Base-by-base conservation (phyloP, 306 rosid genomes). In the Canavalia gladiata region DNA sequence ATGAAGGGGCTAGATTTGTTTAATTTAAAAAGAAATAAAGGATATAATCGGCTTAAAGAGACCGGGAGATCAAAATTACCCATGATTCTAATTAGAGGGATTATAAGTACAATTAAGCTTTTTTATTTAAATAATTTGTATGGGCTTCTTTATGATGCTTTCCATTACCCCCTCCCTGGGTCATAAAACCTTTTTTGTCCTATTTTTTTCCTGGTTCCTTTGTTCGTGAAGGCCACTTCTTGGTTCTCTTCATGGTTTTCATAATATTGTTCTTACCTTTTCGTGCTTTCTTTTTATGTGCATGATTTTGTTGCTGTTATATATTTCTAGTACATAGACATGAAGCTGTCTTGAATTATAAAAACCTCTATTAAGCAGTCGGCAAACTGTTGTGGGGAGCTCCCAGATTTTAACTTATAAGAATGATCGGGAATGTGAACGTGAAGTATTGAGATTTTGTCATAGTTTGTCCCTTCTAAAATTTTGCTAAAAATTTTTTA, bases 361-460 rank as follows among this genome's bases (percentile, higher is more conserved):
- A 46, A 64, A 10, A 80, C 69, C 71, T 46, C 30, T 4, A 55
- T 62, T 54, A 29, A 30, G 42, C 54, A 58, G 29, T n/a, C 7
- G 46, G 81, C 68, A 67, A 35, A 49, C 49, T 72, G 71, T 80
- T 60, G 11, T 6, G 65, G 46, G 54, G 28, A 39, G 50, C 51
- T 30, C 69, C 9, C 65, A 31, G 7, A 18, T 18, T 18, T 18
- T 18, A 18, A 18, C 25, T 18, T 60, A 41, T 45, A 51, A 60
- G 78, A 68, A 51, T 51, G 39, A 58, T 64, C 7, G 4, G 18
- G 9, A 67, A 57, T 37, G 49, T 67, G 75, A 51, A 25, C 37
- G 66, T 60, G 63, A 75, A 52, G 11, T 70, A 30, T 35, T 45
- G 72, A 71, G n/a, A 9, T 58, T 75, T 76, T 45, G 68, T 82